These are phyloP conservation scores for Metroxylon sagu DNA, from an alignment of 176 grass and related monocot species.

Conservation along the genomic window DNA sequence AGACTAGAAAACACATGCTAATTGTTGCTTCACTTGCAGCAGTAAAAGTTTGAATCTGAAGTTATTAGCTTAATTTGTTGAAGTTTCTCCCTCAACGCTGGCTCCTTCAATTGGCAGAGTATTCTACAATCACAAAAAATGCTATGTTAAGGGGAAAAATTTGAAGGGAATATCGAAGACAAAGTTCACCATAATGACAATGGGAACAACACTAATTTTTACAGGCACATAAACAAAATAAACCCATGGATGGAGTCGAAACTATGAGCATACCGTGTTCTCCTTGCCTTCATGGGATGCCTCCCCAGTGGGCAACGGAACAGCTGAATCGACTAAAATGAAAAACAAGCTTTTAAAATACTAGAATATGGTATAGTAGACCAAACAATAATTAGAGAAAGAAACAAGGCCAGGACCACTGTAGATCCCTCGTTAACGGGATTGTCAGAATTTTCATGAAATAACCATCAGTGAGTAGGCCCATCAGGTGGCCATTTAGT, in stretches of 20 bases:
- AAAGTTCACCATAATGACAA: too few relatives aligned
- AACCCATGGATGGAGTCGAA: too few relatives aligned
- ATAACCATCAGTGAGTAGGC: too few relatives aligned
- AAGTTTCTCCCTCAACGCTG: slow-evolving; percentile 28
- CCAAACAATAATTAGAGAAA: too few relatives aligned
- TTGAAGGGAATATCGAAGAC: too few relatives aligned
- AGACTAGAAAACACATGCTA: slow-evolving; percentile 13
- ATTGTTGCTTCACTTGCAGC: slow-evolving; percentile 43
- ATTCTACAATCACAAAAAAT: slow-evolving; percentile 32
- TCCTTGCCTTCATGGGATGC: slow-evolving; percentile 57
- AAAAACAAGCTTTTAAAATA: background rate
- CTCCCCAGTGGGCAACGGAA: slow-evolving; percentile 24
- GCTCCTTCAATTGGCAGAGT: slow-evolving; percentile 20
- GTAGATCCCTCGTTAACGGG: too few relatives aligned
- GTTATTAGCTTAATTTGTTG: slow-evolving; percentile 15
- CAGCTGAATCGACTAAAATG: slow-evolving; percentile 18
- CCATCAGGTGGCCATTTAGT: too few relatives aligned
- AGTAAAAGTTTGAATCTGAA: slow-evolving; percentile 56
- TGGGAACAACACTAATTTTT: too few relatives aligned
- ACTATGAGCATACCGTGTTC: slow-evolving; percentile 52
- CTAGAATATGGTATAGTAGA: too few relatives aligned
- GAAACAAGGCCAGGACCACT: too few relatives aligned
- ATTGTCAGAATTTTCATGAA: too few relatives aligned
- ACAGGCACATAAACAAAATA: too few relatives aligned
- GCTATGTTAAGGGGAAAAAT: background rate